Percentiles rank a stretch among this genome's conserved stretches.
Conservation (phyloP, 805 yeast genomes). For the Barnettozyma sucrosica region DNA sequence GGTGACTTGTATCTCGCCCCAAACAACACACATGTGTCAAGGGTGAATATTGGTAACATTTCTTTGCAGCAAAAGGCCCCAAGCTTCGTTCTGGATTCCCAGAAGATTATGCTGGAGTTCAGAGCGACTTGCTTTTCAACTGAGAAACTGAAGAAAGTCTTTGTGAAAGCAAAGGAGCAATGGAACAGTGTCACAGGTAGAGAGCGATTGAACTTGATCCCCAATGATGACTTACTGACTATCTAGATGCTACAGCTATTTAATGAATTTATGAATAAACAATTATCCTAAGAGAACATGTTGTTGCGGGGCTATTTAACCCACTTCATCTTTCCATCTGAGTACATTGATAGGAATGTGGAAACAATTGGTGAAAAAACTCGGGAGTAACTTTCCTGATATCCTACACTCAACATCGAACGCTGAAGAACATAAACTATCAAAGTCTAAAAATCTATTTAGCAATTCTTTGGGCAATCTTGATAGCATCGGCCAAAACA, state of each 20-base stretch:
- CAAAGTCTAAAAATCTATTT: slow-evolving; percentile 6
- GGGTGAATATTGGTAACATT: slow-evolving; percentile 48
- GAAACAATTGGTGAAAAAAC: no score
- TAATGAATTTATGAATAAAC: neutral
- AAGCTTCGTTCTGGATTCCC: slow-evolving; percentile 52
- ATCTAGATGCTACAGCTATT: neutral
- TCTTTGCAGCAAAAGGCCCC: slow-evolving; percentile 28
- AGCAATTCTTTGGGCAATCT: slow-evolving; percentile 77
- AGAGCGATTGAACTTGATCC: slow-evolving; percentile 10
- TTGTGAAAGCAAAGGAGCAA: slow-evolving; percentile 50
- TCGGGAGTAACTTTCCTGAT: no score
- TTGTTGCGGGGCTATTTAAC: neutral
- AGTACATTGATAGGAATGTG: no score
- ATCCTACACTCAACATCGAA: neutral
- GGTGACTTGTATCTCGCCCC: slow-evolving; percentile 83
- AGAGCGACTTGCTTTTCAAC: slow-evolving; percentile 54
- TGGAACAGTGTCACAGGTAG: slow-evolving; percentile 28
- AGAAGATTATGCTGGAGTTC: slow-evolving; percentile 66
- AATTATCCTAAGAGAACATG: neutral
- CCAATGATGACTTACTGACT: slow-evolving; percentile 10
- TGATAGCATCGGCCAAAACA: slow-evolving; percentile 88
- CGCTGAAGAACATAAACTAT: neutral
- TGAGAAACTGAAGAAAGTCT: slow-evolving; percentile 42
- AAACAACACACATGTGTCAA: slow-evolving; percentile 73
- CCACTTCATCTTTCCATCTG: no score